phyloP scores from a whole-genome alignment of 2,329 filamentous ascomycete genomes.

The Fusarium devonianum region DNA sequence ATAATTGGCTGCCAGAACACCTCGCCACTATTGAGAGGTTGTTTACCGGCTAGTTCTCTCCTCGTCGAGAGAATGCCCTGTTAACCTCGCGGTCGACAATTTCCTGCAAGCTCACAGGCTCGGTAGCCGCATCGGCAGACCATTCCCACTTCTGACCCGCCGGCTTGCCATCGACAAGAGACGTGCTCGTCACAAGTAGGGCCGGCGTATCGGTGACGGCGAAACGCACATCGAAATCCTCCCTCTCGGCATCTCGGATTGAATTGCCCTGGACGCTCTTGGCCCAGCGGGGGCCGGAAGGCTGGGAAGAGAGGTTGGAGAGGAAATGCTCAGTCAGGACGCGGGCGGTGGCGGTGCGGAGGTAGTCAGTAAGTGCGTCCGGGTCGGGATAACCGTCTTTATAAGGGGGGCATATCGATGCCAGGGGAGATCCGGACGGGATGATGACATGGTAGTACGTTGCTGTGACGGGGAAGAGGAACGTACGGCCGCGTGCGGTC shows the following conservation, averaged over 20 bases:
- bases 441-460: conserved; percentile 56
- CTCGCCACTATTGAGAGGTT: no score
- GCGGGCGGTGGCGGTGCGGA: conserved; percentile 53
- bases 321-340: conserved; percentile 50
- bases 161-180: conserved; percentile 22
- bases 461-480: conserved; percentile 52
- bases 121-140: conserved; percentile 29
- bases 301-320: conserved; percentile 24
- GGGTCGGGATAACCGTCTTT: conserved; percentile 55
- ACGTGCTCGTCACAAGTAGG: conserved; percentile 36
- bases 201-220: conserved; percentile 33
- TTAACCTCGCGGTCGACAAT: conserved; percentile 32
- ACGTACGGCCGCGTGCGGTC: conserved; percentile 54
- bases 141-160: conserved; percentile 43
- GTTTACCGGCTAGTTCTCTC: no score
- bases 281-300: conserved; percentile 37
- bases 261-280: conserved; percentile 45
- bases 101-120: conserved; percentile 32
- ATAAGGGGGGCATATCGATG: conserved; percentile 52
- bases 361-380: conserved; percentile 54
- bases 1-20: no score
- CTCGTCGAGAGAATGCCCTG: conserved; percentile 30
- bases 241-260: conserved; percentile 42
- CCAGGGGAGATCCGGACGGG: conserved; percentile 48
- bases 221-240: conserved; percentile 45